Evolutionary conservation across 352 stramenopile species (phyloP).

Genomic region (Phytophthora europaea): DNA sequence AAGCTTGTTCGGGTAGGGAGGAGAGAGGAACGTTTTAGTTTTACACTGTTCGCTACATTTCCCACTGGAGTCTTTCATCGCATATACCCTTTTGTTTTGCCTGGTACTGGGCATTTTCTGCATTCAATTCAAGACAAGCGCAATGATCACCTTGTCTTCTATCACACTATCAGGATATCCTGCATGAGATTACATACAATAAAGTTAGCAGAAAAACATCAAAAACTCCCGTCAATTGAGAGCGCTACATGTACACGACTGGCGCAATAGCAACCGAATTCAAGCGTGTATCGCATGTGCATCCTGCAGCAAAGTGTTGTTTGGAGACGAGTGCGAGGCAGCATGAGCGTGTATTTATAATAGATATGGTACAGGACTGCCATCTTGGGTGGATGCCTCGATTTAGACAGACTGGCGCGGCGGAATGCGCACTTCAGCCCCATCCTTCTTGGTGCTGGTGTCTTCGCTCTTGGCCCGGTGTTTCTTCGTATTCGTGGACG

Average conservation of each 20-base stretch:
- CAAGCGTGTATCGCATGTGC: background rate
- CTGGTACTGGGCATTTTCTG: too few species aligned
- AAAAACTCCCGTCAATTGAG: too few species aligned
- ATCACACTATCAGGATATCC: too few species aligned
- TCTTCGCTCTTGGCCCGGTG: slow-evolving; percentile 16
- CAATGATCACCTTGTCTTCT: too few species aligned
- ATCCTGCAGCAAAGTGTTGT: background rate
- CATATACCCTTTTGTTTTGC: too few species aligned
- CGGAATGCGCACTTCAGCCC: background rate
- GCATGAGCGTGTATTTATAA: background rate
- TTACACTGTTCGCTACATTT: too few species aligned
- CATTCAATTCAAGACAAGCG: too few species aligned
- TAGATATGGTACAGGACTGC: slow-evolving; percentile 4
- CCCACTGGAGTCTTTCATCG: too few species aligned
- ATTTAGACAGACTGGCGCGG: slow-evolving; percentile 7
- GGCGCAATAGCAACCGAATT: background rate
- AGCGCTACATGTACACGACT: background rate
- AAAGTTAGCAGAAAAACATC: too few species aligned
- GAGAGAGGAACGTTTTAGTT: too few species aligned
- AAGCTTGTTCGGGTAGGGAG: too few species aligned
- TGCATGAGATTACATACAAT: too few species aligned
- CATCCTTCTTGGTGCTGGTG: slow-evolving; percentile 11
- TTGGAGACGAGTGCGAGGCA: background rate
- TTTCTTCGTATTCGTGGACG: slow-evolving; percentile 1
- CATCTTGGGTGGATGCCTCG: background rate